These are phyloP conservation scores for Brassica juncea DNA, from an alignment of 345 rosid species.

Conservation along the genomic window DNA sequence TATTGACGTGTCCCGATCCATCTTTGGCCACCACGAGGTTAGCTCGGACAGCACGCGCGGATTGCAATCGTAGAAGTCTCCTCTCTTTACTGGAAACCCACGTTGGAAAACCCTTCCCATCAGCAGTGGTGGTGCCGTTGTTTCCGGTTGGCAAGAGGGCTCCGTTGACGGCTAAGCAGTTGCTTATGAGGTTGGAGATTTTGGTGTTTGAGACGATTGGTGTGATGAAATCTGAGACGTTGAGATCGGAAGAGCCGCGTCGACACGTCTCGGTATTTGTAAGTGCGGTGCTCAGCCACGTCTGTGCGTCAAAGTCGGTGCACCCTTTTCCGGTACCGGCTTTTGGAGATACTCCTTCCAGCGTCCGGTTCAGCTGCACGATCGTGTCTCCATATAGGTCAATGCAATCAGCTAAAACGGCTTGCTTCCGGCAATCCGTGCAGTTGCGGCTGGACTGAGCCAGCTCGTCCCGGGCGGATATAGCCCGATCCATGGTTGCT, in stretches of 20 bases:
- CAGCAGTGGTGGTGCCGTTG: conserved; percentile 4
- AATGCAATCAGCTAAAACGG: conserved; percentile 63
- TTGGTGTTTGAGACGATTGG: conserved; percentile 52
- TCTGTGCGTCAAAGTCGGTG: conserved; percentile 68
- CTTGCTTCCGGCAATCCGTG: conserved; percentile 39
- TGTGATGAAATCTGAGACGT: conserved; percentile 52
- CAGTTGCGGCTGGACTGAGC: conserved; percentile 31
- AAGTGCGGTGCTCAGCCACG: conserved; percentile 86
- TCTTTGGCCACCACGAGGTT: conserved; percentile 64
- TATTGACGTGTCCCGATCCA: conserved; percentile 59
- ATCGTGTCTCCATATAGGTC: conserved; percentile 45
- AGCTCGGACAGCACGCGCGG: conserved; percentile 33
- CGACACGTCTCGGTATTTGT: conserved; percentile 77
- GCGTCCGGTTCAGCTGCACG: conserved; percentile 32
- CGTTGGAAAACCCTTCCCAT: conserved; percentile 36
- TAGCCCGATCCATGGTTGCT: conserved; percentile 58
- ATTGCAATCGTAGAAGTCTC: conserved; percentile 41
- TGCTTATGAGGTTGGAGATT: conserved; percentile 56
- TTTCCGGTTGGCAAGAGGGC: conserved; percentile 38
- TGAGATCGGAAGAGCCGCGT: conserved; percentile 58
- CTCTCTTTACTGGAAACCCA: conserved; percentile 52
- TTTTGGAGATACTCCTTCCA: conserved; percentile 40
- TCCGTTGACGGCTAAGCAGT: conserved; percentile 61
- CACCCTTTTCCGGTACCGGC: conserved; percentile 23
- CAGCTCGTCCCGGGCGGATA: conserved; percentile 39